Conservation (phyloP, 805 yeast species). For the Monosporozyma solicola region DNA sequence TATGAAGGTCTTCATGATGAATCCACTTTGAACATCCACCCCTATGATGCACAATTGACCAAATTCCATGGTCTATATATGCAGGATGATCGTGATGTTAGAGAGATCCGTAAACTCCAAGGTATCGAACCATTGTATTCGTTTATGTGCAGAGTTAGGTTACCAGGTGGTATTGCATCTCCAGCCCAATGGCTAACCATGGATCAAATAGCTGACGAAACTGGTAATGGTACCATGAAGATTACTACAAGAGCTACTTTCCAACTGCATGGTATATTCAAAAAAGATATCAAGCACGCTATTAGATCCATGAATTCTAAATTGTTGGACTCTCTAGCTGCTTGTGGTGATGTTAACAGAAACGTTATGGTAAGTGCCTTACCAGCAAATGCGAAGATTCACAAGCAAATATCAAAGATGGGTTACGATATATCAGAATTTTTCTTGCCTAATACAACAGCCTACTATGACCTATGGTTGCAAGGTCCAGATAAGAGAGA, state of each 20-base stretch:
- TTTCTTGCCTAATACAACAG: slow-evolving; percentile 83
- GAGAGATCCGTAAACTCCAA: slow-evolving; percentile 85
- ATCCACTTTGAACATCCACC: slow-evolving; percentile 84
- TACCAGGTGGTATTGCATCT: slow-evolving; percentile 86
- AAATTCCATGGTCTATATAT: slow-evolving; percentile 97
- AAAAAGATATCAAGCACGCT: slow-evolving; percentile 79
- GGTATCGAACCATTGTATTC: slow-evolving; percentile 93
- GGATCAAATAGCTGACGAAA: slow-evolving; percentile 68
- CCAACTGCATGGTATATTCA: slow-evolving; percentile 91
- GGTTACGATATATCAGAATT: slow-evolving; percentile 68
- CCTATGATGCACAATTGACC: slow-evolving; percentile 87
- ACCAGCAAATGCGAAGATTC: slow-evolving; percentile 76
- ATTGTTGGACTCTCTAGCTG: slow-evolving; percentile 89
- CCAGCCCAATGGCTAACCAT: slow-evolving; percentile 84
- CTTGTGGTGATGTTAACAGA: slow-evolving; percentile 97
- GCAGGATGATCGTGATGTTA: slow-evolving; percentile 96
- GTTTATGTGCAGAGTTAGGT: slow-evolving; percentile 93
- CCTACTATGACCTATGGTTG: slow-evolving; percentile 95
- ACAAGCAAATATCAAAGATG: slow-evolving; percentile 56
- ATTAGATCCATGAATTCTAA: slow-evolving; percentile 89
- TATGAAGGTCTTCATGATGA: slow-evolving; percentile 74
- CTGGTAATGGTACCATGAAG: slow-evolving; percentile 91
- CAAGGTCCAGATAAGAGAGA: slow-evolving; percentile 75
- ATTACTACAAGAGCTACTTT: slow-evolving; percentile 94
- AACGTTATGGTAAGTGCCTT: slow-evolving; percentile 90